Percentiles rank a stretch among this genome's conserved stretches.
phyloP scores from a whole-genome alignment of 176 grass and related monocot species.

The Poa pratensis region DNA sequence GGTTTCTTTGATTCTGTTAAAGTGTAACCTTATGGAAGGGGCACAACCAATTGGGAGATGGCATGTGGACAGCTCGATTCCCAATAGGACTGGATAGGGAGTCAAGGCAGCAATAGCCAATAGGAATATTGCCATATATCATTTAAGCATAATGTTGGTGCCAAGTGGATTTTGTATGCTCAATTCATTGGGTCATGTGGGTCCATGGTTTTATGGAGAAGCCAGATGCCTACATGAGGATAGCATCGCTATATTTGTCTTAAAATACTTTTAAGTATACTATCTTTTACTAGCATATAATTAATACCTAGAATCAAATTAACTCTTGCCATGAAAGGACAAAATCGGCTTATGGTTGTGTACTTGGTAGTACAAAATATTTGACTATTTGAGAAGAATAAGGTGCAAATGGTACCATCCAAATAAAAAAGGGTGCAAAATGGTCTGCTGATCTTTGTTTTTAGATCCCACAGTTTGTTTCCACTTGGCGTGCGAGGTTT shows the following conservation, averaged over 20 bases:
- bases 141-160: background rate
- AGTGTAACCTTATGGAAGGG: background rate
- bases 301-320: background rate
- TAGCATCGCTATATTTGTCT: no score
- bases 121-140: background rate
- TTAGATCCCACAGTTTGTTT: background rate
- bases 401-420: no score
- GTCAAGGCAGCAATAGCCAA: background rate
- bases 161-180: background rate
- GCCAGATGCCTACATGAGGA: no score
- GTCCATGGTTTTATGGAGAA: background rate
- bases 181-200: background rate
- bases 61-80: background rate
- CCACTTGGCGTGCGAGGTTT: background rate
- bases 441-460: no score
- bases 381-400: no score
- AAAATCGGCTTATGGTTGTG: no score
- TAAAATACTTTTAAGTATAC: no score
- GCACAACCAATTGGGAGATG: conserved; percentile 4
- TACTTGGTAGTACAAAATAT: no score
- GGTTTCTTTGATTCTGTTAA: background rate
- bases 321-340: no score
- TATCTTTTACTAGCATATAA: no score
- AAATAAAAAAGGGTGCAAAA: no score
- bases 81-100: background rate